phyloP scores from a whole-genome alignment of 805 yeast species.

The Cyberlindnera veronae region DNA sequence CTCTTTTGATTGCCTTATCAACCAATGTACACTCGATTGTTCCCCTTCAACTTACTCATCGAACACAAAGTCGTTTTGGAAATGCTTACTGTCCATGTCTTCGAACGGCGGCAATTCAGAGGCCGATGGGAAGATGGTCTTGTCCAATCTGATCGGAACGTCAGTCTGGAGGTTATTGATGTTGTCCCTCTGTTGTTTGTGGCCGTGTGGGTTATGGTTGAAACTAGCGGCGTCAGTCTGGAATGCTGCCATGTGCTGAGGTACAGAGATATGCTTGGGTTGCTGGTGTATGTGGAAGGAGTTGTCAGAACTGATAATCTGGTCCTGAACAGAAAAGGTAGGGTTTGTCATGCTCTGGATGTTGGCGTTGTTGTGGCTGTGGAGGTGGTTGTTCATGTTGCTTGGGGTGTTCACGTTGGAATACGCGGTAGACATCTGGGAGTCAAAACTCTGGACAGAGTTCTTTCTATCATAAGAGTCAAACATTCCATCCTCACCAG shows the following conservation, averaged over 20 bases:
- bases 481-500: neutral
- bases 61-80: neutral
- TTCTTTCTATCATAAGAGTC: neutral
- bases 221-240: neutral
- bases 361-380: too few species aligned
- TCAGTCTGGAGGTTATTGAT: constrained; percentile 1
- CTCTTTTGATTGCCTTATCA: neutral
- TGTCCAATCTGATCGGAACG: constrained; percentile 2
- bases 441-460: neutral
- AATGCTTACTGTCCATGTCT: constrained; percentile 1
- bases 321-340: too few species aligned
- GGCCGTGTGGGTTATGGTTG: neutral
- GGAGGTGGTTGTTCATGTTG: neutral
- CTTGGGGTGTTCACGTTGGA: neutral
- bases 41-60: constrained; percentile 1
- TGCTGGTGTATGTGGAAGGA: neutral
- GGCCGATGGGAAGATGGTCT: neutral
- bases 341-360: too few species aligned
- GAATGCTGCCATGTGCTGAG: neutral
- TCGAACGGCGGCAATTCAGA: neutral
- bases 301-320: neutral
- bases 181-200: neutral
- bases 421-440: neutral
- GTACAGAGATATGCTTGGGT: neutral
- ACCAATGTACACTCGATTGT: neutral